Conservation (phyloP, 225 moss, liverwort and hornwort species). For the Pseudoscleropodium purum region DNA sequence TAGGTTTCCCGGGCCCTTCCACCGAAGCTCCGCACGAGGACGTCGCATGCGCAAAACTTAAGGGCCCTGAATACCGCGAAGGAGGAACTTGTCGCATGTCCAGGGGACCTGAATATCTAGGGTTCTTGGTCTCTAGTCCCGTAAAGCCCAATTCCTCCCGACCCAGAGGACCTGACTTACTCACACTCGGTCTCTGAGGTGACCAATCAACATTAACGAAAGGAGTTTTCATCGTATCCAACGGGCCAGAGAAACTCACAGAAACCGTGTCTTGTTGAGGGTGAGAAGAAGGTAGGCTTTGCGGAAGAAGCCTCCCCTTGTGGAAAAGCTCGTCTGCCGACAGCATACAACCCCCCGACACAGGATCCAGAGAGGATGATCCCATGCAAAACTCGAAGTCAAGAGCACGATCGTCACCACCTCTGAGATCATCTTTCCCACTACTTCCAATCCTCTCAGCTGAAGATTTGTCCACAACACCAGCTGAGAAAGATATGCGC, state of each 20-base stretch:
- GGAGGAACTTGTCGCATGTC: conserved; percentile 12
- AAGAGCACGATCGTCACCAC: conserved; percentile 29
- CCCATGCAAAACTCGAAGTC: conserved; percentile 89
- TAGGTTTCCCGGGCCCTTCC: conserved; percentile 37
- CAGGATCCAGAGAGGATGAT: conserved; percentile 43
- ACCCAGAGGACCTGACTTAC: conserved; percentile 29
- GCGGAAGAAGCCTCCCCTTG: conserved; percentile 76
- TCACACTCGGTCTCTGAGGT: conserved; percentile 11
- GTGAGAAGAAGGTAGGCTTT: conserved; percentile 29
- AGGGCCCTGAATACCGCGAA: conserved; percentile 29
- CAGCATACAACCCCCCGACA: conserved; percentile 51
- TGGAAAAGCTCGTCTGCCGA: conserved; percentile 90
- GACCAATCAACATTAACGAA: conserved; percentile 15
- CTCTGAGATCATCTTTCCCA: conserved; percentile 13
- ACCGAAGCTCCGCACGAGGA: conserved; percentile 15
- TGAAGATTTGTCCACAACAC: conserved; percentile 26
- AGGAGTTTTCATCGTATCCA: conserved; percentile 31
- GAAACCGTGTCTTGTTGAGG: conserved; percentile 25
- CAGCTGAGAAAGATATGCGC: conserved; percentile 50
- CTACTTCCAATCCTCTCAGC: conserved; percentile 19
- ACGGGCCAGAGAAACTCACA: conserved; percentile 36
- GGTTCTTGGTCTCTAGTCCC: neutral
- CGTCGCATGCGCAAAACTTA: conserved; percentile 15
- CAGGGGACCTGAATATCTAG: conserved; percentile 34
- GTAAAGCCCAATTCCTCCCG: conserved; percentile 20